These are phyloP conservation scores for Exophiala spinifera DNA, from an alignment of 2,329 filamentous ascomycete species.

Conservation along the genomic window DNA sequence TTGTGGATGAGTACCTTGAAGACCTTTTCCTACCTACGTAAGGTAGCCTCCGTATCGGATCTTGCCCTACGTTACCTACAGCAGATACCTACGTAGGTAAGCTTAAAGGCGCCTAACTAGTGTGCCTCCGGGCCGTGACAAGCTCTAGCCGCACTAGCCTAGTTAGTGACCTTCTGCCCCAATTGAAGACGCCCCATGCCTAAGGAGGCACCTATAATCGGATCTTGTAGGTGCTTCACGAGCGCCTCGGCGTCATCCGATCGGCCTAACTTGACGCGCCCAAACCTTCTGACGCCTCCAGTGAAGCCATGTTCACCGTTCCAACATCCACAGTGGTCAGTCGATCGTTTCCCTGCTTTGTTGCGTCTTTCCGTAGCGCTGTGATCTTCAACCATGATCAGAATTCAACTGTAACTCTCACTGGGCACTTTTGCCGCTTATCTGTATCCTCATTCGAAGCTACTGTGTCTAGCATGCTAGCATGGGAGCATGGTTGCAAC, in stretches of 20 bases:
- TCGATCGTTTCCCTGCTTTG: not conserved
- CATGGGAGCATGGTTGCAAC: no score
- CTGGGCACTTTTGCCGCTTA: not conserved
- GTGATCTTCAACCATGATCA: not conserved
- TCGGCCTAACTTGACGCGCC: not conserved
- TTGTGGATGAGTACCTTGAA: no score
- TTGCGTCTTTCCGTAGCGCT: not conserved
- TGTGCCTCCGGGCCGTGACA: no score
- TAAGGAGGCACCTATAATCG: not conserved
- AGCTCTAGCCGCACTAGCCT: no score
- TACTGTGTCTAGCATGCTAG: not conserved
- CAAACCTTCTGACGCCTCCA: not conserved
- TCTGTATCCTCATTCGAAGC: not conserved
- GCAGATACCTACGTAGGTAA: no score
- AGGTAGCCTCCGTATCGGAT: no score
- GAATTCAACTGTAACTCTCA: not conserved
- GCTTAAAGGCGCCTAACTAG: no score
- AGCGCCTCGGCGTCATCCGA: not conserved
- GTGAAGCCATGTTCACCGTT: constrained; percentile 4
- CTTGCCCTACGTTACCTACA: no score
- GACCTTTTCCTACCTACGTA: no score
- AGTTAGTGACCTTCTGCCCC: not conserved
- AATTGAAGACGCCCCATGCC: constrained; percentile 15
- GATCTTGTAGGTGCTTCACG: not conserved
- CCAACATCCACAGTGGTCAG: no score